Percentiles rank a stretch among this genome's conserved stretches.
phyloP scores from a whole-genome alignment of 2,329 filamentous ascomycete genomes.

The Emericellopsis atlantica region DNA sequence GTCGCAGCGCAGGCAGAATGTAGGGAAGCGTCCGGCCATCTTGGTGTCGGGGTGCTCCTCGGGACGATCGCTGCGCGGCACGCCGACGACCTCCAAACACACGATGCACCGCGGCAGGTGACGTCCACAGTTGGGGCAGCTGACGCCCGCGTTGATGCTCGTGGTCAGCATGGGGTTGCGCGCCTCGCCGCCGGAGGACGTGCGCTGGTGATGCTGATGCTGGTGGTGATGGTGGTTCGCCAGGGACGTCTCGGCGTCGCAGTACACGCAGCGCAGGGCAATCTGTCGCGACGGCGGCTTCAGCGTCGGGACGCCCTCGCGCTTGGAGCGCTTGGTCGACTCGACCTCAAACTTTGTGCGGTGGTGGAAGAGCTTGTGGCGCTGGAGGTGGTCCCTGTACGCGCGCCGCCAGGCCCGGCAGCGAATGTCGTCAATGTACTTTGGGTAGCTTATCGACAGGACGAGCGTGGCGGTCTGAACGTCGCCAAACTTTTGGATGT shows the following conservation, averaged over 20 bases:
- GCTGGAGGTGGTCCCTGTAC: slow-evolving; percentile 61
- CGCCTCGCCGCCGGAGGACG: slow-evolving; percentile 12
- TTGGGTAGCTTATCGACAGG: slow-evolving; percentile 59
- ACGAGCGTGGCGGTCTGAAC: slow-evolving; percentile 69
- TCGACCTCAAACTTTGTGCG: slow-evolving; percentile 69
- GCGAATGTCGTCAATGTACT: slow-evolving; percentile 66
- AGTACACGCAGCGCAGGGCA: slow-evolving; percentile 65
- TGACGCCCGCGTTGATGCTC: slow-evolving; percentile 46
- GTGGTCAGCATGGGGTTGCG: slow-evolving; percentile 46
- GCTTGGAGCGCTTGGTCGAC: slow-evolving; percentile 57
- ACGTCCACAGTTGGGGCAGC: slow-evolving; percentile 54
- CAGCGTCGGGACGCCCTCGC: slow-evolving; percentile 48
- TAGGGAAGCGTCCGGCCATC: slow-evolving; percentile 48
- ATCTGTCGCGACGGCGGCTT: slow-evolving; percentile 57
- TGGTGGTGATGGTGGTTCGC: slow-evolving; percentile 19
- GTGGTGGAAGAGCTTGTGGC: slow-evolving; percentile 60
- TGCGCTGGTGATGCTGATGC: slow-evolving; percentile 1
- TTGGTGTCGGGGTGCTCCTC: slow-evolving; percentile 35
- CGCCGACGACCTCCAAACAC: slow-evolving; percentile 53
- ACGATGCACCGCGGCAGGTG: slow-evolving; percentile 56
- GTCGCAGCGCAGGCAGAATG: slow-evolving; percentile 56
- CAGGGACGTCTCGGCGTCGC: slow-evolving; percentile 47
- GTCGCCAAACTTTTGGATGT: slow-evolving; percentile 64
- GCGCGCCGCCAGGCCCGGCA: slow-evolving; percentile 61
- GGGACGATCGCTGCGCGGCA: slow-evolving; percentile 46